These are phyloP conservation scores for Telopea speciosissima DNA, from an alignment of 177 flowering plant species.

Conservation along the genomic window DNA sequence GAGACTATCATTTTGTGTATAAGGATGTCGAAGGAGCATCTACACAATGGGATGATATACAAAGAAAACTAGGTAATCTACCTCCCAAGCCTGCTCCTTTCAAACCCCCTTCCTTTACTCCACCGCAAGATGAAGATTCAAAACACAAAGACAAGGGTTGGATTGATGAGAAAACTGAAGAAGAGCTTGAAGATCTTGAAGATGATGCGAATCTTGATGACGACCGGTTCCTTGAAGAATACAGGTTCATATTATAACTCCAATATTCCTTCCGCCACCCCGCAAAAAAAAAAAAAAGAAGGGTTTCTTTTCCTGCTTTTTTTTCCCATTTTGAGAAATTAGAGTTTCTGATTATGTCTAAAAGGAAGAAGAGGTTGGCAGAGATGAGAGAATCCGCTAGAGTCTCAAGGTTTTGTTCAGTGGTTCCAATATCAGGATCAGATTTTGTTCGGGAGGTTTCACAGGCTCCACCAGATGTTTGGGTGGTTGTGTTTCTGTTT, in stretches of 20 bases:
- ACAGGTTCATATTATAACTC: slow-evolving; percentile 32
- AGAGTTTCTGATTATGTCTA: slow-evolving; percentile 6
- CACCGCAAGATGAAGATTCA: slow-evolving; percentile 41
- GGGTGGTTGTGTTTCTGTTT: slow-evolving; percentile 83
- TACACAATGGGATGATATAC: slow-evolving; percentile 79
- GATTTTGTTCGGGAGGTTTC: slow-evolving; percentile 93
- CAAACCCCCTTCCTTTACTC: slow-evolving; percentile 59
- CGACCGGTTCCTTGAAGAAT: slow-evolving; percentile 69
- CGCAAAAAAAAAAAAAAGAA: too few species aligned
- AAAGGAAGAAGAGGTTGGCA: slow-evolving; percentile 75
- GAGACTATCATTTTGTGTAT: slow-evolving; percentile 22
- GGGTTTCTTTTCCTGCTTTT: neutral
- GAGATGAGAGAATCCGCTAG: slow-evolving; percentile 72
- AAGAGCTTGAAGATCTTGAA: slow-evolving; percentile 65
- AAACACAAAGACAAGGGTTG: slow-evolving; percentile 53
- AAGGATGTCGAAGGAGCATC: slow-evolving; percentile 67
- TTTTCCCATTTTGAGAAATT: neutral
- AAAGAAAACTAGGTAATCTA: slow-evolving; percentile 60
- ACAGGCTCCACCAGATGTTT: slow-evolving; percentile 81
- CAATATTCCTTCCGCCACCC: neutral
- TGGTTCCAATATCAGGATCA: slow-evolving; percentile 75
- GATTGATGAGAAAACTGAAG: slow-evolving; percentile 23
- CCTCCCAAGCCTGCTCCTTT: slow-evolving; percentile 60
- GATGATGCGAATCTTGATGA: slow-evolving; percentile 61
- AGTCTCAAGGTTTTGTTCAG: slow-evolving; percentile 62